Evolutionary conservation across 192 early-diverging fungal genomes (phyloP), one percentile per base, ranked within the genome.

Genomic region (Coemansia sp.): DNA sequence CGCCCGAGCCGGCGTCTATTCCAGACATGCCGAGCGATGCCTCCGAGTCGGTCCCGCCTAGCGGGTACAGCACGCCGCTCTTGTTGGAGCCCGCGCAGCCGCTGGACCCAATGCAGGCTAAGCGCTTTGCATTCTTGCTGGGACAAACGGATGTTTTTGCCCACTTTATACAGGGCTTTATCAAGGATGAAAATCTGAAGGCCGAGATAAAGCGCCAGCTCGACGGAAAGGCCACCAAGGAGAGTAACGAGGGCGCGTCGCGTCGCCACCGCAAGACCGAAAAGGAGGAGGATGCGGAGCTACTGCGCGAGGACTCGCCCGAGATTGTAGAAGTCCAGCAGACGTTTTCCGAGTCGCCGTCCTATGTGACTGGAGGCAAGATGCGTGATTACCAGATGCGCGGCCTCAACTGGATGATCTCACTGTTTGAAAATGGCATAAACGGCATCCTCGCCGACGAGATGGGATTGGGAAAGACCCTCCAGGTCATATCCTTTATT

Each of bases 371-470:
- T 37, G 92, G 92, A 20, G 97, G 96, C n/a, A 92, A 74, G 15
- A 87, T 99, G 85, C 86, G 97, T 32, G 96, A 98, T 73, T 99
- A 99, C 68, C 97, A 99, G 73, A 74, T 98, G 22, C 94, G 96
- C 60, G 97, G 97, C 19, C 86, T 99, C 35, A 98, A 96, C 76
- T 99, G 97, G 97, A 92, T 99, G 87, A 91, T 99, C 29, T 95
- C 93, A 2, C 84, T 99, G 45, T 97, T 89, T 64, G 90, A 95
- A 65, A 97, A 99, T 73, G 94, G 94, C n/a, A 94, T 99, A 76
- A 99, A 99, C 73, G 97, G 97, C 22, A 97, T 98, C 57, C 77
- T 99, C 35, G 96, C 97, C n/a, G 97, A 98, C 80, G 96, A 98
- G 79, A 97, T 98, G 96, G 96, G 96, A 47, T 86, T 99, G 47